Evolutionary conservation across 2,329 filamentous ascomycete species (phyloP).

Genomic region (Fusarium pseudocircinatum): DNA sequence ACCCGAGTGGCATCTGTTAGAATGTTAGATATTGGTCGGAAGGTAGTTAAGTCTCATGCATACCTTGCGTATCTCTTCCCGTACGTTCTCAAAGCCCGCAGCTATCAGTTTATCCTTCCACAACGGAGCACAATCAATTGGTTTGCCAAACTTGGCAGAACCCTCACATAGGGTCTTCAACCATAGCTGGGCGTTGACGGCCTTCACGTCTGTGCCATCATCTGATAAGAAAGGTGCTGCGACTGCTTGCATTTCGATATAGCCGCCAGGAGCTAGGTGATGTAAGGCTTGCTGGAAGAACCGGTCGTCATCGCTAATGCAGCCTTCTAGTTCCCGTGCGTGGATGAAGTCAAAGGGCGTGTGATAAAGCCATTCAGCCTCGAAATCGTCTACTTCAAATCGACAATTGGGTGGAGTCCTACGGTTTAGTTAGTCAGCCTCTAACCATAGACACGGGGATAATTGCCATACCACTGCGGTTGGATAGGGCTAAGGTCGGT

Average conservation of each 20-base stretch:
- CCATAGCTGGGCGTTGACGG: neutral
- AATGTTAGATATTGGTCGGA: accelerated
- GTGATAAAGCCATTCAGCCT: neutral
- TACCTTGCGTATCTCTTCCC: neutral
- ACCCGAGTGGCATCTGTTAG: neutral
- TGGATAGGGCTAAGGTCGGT: neutral
- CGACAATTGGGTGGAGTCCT: neutral
- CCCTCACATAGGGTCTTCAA: neutral
- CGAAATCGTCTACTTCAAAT: neutral
- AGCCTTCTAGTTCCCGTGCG: neutral
- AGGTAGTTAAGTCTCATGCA: accelerated
- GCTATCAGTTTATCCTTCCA: neutral
- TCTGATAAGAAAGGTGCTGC: neutral
- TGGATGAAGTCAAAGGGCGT: neutral
- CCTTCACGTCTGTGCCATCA: neutral
- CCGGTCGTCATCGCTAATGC: neutral
- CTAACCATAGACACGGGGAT: too few relatives aligned
- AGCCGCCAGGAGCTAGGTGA: neutral
- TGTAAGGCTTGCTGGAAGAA: neutral
- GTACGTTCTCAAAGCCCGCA: neutral
- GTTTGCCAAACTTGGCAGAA: neutral
- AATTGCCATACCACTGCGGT: neutral
- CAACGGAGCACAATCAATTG: neutral
- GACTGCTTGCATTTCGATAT: neutral
- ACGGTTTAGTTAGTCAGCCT: neutral